Evolutionary conservation across 2,329 filamentous ascomycete genomes (phyloP), one percentile per base, ranked within the genome.

Genomic region (Salinomyces thailandicus): DNA sequence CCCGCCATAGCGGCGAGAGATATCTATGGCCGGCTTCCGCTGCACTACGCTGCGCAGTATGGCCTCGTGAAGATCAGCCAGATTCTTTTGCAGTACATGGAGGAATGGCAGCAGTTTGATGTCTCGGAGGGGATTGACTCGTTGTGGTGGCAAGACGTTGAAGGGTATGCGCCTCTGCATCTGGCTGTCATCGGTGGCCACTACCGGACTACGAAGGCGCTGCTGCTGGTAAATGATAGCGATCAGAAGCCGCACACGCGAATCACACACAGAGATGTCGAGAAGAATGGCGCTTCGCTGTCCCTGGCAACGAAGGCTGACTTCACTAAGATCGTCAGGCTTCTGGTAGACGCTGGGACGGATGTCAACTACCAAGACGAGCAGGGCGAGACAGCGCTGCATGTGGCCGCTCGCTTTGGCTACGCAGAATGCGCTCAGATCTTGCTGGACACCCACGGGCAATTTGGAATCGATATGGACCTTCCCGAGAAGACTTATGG

Each of bases 41-140:
- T 96, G 8, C 89, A 96, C 58, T 95, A 95, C 55, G 86, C 86
- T 2, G 89, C 91, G 0, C 86, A 96, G 57, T 94, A 93, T 55
- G 91, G 91, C 2, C 86, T 95, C 50, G 83, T 91, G 3, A 75
- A 85, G n/a, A 79, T 95, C 7, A 94, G 85, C 54, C 74, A 93
- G 54, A 71, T 87, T 16, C 73, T 96, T 47, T 87, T 95, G 64
- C 77, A 80, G 45, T 80, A 81, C 51, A 87, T 98, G 78, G 83
- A 89, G 55, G 72, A 78, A 16, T 96, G 89, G 89, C 75, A 74
- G 12, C 79, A 93, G 50, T 94, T 94, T 53, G 73, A 93, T 52
- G 78, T 87, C 18, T 75, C 78, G 22, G 71, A 85, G 44, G 87
- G 87, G 7, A 93, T 98, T 33, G 89, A 96, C 57, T 82, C 84